Conservation (phyloP, 2,329 filamentous ascomycete species). For the Phialemoniopsis sp. region DNA sequence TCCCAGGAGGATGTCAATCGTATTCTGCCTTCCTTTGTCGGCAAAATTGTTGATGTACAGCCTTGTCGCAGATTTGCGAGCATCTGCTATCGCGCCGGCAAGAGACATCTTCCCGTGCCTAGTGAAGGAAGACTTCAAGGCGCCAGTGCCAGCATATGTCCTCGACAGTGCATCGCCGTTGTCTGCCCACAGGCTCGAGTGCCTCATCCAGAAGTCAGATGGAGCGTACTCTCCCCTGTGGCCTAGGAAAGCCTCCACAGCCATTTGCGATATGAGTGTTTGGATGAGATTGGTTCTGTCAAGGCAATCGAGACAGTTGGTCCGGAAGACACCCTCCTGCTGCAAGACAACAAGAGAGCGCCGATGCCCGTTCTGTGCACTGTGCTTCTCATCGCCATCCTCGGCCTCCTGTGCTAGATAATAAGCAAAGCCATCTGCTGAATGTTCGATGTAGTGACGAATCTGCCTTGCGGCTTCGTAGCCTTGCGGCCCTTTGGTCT, state of each 20-base stretch:
- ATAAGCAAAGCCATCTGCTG: slow-evolving; percentile 87
- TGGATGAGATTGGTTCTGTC: slow-evolving; percentile 96
- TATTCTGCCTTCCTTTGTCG: slow-evolving; percentile 88
- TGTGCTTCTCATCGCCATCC: slow-evolving; percentile 41
- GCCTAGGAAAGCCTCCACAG: slow-evolving; percentile 75
- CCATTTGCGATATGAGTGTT: slow-evolving; percentile 92
- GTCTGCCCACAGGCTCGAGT: slow-evolving; percentile 94
- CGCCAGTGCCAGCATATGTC: slow-evolving; percentile 95
- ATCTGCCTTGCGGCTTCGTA: slow-evolving; percentile 92
- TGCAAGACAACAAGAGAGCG: slow-evolving; percentile 70
- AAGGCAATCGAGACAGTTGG: slow-evolving; percentile 93
- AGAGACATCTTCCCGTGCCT: slow-evolving; percentile 93
- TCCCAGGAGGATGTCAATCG: slow-evolving; percentile 89
- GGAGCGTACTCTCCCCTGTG: slow-evolving; percentile 67
- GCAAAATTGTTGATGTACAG: slow-evolving; percentile 98
- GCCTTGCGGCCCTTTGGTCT: slow-evolving; percentile 79
- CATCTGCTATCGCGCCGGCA: slow-evolving; percentile 89
- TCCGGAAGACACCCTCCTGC: slow-evolving; percentile 93
- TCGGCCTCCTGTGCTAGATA: slow-evolving; percentile 74
- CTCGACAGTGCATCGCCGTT: slow-evolving; percentile 92
- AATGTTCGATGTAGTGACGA: slow-evolving; percentile 69
- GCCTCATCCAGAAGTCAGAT: slow-evolving; percentile 85
- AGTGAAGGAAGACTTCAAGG: slow-evolving; percentile 92
- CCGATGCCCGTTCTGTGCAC: slow-evolving; percentile 17
- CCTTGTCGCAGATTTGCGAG: slow-evolving; percentile 87